Evolutionary conservation across 768 basidiomycete species (phyloP).

Genomic region (Amanita rimosa): DNA sequence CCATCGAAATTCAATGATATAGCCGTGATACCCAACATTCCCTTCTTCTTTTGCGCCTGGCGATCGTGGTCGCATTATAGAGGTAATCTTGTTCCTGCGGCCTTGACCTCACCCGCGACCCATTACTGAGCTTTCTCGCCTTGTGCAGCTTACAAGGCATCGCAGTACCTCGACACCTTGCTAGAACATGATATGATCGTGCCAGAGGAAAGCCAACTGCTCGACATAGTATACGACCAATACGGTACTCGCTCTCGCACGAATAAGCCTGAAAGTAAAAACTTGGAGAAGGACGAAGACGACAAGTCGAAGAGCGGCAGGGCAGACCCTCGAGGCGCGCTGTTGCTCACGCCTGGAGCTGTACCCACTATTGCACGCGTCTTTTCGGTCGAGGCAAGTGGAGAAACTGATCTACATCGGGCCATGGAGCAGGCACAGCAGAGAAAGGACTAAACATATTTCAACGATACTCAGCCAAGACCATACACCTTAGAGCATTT

Average conservation of each 20-base stretch:
- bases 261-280: neutral
- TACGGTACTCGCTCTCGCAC: neutral
- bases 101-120: neutral
- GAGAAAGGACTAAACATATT: constrained; percentile 4
- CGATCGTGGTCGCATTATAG: constrained; percentile 77
- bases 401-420: constrained; percentile 42
- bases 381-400: constrained; percentile 33
- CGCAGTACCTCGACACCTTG: constrained; percentile 54
- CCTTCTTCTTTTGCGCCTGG: constrained; percentile 81
- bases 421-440: constrained; percentile 50
- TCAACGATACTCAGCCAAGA: no score
- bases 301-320: neutral
- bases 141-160: constrained; percentile 51
- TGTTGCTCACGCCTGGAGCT: constrained; percentile 41
- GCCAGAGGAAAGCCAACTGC: constrained; percentile 38
- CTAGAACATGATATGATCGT: constrained; percentile 43
- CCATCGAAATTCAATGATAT: neutral
- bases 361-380: constrained; percentile 37
- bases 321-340: constrained; percentile 13
- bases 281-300: neutral
- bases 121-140: neutral
- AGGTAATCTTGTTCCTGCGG: constrained; percentile 27
- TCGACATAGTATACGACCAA: constrained; percentile 45
- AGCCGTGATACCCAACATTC: constrained; percentile 78
- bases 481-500: no score